Evolutionary conservation across 352 stramenopile genomes (phyloP), one percentile per base, ranked within the genome.

Genomic region (Phytophthora lateralis): DNA sequence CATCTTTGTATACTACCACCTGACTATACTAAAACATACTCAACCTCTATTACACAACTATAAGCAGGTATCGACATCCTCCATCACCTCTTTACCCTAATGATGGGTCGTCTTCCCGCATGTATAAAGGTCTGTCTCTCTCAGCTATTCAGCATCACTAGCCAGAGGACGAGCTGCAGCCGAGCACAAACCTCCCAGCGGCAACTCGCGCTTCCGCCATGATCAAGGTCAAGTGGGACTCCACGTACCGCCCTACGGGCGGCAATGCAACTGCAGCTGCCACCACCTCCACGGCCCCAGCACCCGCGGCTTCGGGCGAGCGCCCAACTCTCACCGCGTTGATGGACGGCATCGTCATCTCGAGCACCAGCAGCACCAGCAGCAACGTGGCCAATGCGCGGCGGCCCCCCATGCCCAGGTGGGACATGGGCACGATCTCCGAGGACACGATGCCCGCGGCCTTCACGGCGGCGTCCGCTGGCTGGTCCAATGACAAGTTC

Each of bases 371-470:
- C 30, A 57, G 32, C 11, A 55, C 27, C 27, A 69, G 48, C 30
- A 66, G 52, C 52, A 63, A 63, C 27, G 43, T 44, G 24, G 43
- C 35, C 21, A 42, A n/a, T 8, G 30, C 50, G 1, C 63, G 69
- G 8, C 66, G 70, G 9, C 52, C 66, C 0, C 73, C 70, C 8
- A 59, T 75, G 35, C 56, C 51, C 3, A 67, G 63, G 50, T 81
- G 75, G 76, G 80, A 89, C 54, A 92, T 92, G 82, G 82, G 82
- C n/a, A 90, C 82, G 24, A 92, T 92, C 60, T 82, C 76, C 2
- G 82, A 92, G 48, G 76, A 88, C 59, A 69, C 78, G 34, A 73
- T 84, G 69, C 71, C 80, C 18, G 60, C 68, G 0, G 66, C 58
- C 11, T 73, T 78, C 52, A 80, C 66, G n/a, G 63, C 78, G 1